These are phyloP conservation scores for Acer saccharum DNA, from an alignment of 345 rosid genomes.

Conservation along the genomic window DNA sequence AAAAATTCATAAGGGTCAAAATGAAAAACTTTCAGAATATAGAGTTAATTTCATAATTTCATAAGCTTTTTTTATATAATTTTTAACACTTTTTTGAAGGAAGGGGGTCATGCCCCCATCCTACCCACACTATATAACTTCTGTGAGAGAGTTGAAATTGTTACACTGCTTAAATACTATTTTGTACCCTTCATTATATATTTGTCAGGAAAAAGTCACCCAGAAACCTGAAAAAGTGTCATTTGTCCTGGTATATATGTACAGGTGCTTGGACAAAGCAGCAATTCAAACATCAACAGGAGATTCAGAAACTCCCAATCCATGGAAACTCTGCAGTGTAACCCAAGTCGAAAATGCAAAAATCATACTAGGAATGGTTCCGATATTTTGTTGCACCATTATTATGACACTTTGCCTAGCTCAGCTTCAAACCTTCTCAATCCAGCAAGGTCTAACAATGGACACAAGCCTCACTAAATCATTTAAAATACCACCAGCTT, in stretches of 20 bases:
- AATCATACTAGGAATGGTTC: slow-evolving; percentile 48
- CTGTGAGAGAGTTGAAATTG: no score
- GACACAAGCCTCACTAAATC: slow-evolving; percentile 38
- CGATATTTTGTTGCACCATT: slow-evolving; percentile 59
- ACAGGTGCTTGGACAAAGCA: slow-evolving; percentile 64
- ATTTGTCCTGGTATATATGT: neutral
- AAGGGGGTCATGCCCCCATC: no score
- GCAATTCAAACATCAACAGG: slow-evolving; percentile 37
- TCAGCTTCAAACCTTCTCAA: slow-evolving; percentile 59
- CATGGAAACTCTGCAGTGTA: slow-evolving; percentile 62
- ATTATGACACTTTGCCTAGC: slow-evolving; percentile 59
- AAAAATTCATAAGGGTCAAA: no score
- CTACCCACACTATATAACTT: no score
- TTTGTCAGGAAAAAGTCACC: no score
- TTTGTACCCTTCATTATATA: no score
- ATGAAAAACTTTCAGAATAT: no score
- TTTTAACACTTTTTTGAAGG: no score
- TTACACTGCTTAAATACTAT: no score
- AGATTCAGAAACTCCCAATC: slow-evolving; percentile 31
- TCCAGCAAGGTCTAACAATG: slow-evolving; percentile 59
- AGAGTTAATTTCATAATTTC: no score
- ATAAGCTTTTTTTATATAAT: no score
- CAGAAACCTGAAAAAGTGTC: neutral
- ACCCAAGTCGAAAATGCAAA: slow-evolving; percentile 69
- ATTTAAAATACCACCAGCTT: slow-evolving; percentile 54